Evolutionary conservation across 805 yeast genomes (phyloP).

Genomic region (Limtongia smithiae): DNA sequence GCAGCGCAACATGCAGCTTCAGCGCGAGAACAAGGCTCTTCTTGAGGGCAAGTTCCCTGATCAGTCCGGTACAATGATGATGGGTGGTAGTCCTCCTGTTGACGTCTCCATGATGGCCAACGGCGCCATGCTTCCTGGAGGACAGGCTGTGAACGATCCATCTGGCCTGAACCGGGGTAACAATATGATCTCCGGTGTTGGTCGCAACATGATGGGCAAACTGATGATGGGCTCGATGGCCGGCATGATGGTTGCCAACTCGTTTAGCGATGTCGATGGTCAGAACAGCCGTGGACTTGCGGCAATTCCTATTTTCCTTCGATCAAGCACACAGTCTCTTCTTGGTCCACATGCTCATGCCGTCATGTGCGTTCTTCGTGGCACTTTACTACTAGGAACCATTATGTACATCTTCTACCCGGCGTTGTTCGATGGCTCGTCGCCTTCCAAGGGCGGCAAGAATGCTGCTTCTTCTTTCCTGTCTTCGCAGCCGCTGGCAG

Average conservation of each 20-base stretch:
- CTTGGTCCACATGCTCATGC: slow-evolving; percentile 22
- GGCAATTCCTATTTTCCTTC: slow-evolving; percentile 32
- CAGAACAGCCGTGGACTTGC: slow-evolving; percentile 34
- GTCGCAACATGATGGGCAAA: slow-evolving; percentile 31
- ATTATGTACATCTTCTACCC: slow-evolving; percentile 34
- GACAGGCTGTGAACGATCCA: slow-evolving; percentile 1
- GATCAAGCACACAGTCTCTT: slow-evolving; percentile 11
- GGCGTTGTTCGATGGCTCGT: slow-evolving; percentile 18
- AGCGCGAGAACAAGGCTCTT: slow-evolving; percentile 51
- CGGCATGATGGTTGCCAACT: slow-evolving; percentile 36
- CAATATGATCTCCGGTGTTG: slow-evolving; percentile 3
- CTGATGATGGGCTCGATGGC: slow-evolving; percentile 40
- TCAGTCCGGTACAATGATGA: slow-evolving; percentile 2
- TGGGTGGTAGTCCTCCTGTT: neutral
- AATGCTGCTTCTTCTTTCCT: slow-evolving; percentile 4
- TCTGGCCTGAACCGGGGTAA: neutral
- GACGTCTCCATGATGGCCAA: slow-evolving; percentile 8
- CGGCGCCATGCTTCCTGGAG: slow-evolving; percentile 2
- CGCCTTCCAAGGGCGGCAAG: slow-evolving; percentile 15
- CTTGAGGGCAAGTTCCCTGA: slow-evolving; percentile 30
- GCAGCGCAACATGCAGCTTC: slow-evolving; percentile 50
- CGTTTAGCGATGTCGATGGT: slow-evolving; percentile 25
- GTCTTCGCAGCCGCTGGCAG: slow-evolving; percentile 10
- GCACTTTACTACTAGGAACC: slow-evolving; percentile 34
- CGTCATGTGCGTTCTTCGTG: slow-evolving; percentile 27